phyloP scores from a whole-genome alignment of 2,329 filamentous ascomycete species.

The Ophiostoma novo-ulmi region DNA sequence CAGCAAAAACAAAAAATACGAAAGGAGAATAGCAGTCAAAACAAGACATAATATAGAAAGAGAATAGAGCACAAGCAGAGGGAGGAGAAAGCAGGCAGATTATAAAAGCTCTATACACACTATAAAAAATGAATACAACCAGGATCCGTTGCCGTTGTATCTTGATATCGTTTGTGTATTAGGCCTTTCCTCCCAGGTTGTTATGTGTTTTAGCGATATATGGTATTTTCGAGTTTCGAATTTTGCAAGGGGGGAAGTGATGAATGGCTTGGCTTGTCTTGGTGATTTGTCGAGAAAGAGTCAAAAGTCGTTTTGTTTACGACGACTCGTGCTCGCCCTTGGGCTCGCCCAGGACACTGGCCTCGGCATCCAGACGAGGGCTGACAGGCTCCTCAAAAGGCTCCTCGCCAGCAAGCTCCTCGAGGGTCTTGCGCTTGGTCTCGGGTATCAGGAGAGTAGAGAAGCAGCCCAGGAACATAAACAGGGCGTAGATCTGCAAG shows the following conservation, averaged over 20 bases:
- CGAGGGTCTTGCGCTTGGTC: slow-evolving; percentile 69
- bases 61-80: neutral
- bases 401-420: slow-evolving; percentile 46
- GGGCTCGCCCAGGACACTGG: slow-evolving; percentile 8
- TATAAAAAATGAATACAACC: neutral
- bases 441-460: slow-evolving; percentile 67
- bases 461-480: slow-evolving; percentile 69
- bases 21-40: neutral
- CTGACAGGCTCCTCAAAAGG: neutral
- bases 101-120: neutral
- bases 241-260: neutral
- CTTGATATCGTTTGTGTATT: slow-evolving; percentile 5
- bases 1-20: neutral
- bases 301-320: neutral
- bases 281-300: neutral
- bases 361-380: neutral
- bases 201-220: slow-evolving; percentile 3
- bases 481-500: slow-evolving; percentile 67
- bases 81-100: slow-evolving; percentile 7
- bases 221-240: neutral
- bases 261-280: neutral
- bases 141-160: slow-evolving; percentile 1
- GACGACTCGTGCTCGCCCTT: slow-evolving; percentile 23
- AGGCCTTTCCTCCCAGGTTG: slow-evolving; percentile 4
- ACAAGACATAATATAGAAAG: slow-evolving; percentile 3